Evolutionary conservation across 208 protist species (phyloP).

Genomic region (Herpetomonas tarakana): DNA sequence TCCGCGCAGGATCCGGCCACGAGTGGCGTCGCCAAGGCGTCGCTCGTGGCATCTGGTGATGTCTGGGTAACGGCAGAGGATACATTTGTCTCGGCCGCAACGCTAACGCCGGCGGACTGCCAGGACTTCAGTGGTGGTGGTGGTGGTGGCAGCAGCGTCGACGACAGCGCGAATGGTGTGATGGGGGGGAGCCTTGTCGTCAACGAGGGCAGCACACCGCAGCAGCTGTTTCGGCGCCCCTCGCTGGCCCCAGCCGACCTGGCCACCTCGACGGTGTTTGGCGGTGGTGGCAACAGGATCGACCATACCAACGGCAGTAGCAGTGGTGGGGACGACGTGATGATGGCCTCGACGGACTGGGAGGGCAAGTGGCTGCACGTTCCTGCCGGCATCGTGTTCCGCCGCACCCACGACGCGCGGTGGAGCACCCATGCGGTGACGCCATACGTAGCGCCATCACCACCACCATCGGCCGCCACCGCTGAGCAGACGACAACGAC

Average conservation of each 20-base stretch:
- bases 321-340: neutral
- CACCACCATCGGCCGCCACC: neutral
- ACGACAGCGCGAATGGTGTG: neutral
- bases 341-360: neutral
- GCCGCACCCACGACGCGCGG: slow-evolving; percentile 7
- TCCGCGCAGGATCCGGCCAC: slow-evolving; percentile 11
- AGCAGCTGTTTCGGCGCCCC: neutral
- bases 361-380: slow-evolving; percentile 18
- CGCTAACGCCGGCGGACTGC: neutral
- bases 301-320: neutral
- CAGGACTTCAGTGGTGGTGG: neutral
- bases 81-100: slow-evolving; percentile 14
- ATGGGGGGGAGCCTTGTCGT: neutral
- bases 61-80: slow-evolving; percentile 42
- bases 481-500: neutral
- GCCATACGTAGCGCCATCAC: neutral
- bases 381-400: slow-evolving; percentile 31
- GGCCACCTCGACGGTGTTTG: neutral
- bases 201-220: neutral
- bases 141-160: neutral
- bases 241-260: neutral
- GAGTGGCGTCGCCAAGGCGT: neutral
- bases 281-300: no score
- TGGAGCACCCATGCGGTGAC: neutral
- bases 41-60: slow-evolving; percentile 11